Conservation (phyloP, 2,329 filamentous ascomycete genomes). For the Ophiostoma quercus region DNA sequence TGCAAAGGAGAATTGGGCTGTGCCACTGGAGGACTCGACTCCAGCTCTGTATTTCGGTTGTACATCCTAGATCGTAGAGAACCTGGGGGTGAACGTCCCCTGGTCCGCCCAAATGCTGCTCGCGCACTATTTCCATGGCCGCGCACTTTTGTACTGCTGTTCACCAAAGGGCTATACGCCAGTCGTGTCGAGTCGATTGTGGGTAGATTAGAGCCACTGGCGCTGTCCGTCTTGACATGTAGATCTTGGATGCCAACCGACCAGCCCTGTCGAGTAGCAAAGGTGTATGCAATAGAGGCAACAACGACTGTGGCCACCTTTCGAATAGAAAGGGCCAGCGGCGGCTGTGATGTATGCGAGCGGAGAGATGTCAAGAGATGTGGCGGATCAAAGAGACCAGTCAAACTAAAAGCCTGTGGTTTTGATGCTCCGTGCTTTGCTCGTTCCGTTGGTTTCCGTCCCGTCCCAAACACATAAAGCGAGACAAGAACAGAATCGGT, state of each 20-base stretch:
- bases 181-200: conserved; percentile 39
- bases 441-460: neutral
- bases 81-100: neutral
- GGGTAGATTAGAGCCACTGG: conserved; percentile 24
- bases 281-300: conserved; percentile 82
- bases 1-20: neutral
- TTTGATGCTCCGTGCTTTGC: neutral
- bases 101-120: neutral
- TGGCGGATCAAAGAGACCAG: conserved; percentile 37
- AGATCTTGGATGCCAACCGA: conserved; percentile 89
- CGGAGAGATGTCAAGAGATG: conserved; percentile 69
- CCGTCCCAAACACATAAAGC: conserved; percentile 59
- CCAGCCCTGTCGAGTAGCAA: conserved; percentile 75
- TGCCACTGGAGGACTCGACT: neutral
- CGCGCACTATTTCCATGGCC: neutral
- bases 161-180: conserved; percentile 35
- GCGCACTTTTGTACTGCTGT: neutral
- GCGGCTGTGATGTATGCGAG: conserved; percentile 72
- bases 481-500: conserved; percentile 69
- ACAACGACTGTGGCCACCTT: conserved; percentile 58
- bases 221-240: conserved; percentile 45
- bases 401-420: too few species aligned
- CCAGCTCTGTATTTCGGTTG: neutral
- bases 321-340: conserved; percentile 79
- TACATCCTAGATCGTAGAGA: neutral